phyloP scores from a whole-genome alignment of 2,329 filamentous ascomycete genomes.

The Cladosporium sp. region DNA sequence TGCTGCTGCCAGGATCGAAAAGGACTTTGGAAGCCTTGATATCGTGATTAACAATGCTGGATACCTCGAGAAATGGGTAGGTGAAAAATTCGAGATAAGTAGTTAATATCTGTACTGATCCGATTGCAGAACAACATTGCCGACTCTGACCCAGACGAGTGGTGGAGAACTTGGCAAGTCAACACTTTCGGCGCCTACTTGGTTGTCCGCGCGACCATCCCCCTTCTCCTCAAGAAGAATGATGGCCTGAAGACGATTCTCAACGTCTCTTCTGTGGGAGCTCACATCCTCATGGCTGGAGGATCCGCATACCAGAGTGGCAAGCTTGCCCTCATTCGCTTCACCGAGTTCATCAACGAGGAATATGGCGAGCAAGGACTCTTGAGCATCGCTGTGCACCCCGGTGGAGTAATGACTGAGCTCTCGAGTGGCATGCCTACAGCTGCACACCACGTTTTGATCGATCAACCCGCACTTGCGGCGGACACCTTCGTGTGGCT shows the following conservation, averaged over 20 bases:
- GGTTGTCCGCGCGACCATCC: constrained; percentile 46
- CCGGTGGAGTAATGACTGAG: constrained; percentile 49
- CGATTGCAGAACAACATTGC: constrained; percentile 19
- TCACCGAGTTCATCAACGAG: constrained; percentile 47
- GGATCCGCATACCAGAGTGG: constrained; percentile 48
- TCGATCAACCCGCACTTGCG: constrained; percentile 36
- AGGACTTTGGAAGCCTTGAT: constrained; percentile 37
- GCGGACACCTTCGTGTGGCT: constrained; percentile 38
- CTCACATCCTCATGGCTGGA: constrained; percentile 29
- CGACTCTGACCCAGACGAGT: constrained; percentile 41
- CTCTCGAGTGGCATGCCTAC: constrained; percentile 43
- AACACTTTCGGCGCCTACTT: constrained; percentile 51
- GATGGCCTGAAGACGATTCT: constrained; percentile 45
- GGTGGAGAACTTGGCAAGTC: constrained; percentile 51
- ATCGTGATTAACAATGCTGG: constrained; percentile 43
- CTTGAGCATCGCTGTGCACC: constrained; percentile 47
- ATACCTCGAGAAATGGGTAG: constrained; percentile 20
- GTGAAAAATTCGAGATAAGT: background rate
- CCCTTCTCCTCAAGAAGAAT: constrained; percentile 39
- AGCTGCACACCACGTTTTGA: constrained; percentile 24
- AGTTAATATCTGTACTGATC: background rate
- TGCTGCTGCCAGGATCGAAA: constrained; percentile 37
- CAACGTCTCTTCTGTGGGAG: constrained; percentile 45
- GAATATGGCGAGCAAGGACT: constrained; percentile 49
- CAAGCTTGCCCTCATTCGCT: constrained; percentile 48